These are phyloP conservation scores for Melaleuca quinquenervia DNA, from an alignment of 345 rosid species.

Conservation along the genomic window DNA sequence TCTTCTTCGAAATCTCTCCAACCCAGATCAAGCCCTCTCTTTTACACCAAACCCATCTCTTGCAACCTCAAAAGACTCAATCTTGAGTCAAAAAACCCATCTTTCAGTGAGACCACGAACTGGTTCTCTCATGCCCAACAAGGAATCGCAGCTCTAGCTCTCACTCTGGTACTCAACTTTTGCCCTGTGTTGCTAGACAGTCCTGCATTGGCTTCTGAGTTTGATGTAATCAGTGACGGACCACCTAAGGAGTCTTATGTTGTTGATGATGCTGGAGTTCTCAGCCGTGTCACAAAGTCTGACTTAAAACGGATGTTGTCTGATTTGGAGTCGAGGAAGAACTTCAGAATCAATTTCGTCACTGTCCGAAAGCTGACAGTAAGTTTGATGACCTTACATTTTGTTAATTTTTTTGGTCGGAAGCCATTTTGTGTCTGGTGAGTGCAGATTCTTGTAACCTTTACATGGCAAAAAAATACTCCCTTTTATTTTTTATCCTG, in stretches of 20 bases:
- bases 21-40: slow-evolving; percentile 25
- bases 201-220: slow-evolving; percentile 77
- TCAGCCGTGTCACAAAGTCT: slow-evolving; percentile 77
- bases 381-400: slow-evolving; percentile 9
- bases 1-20: slow-evolving; percentile 31
- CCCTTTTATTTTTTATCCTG: neutral
- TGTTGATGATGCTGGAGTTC: slow-evolving; percentile 90
- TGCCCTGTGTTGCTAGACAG: slow-evolving; percentile 39
- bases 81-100: slow-evolving; percentile 13
- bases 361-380: slow-evolving; percentile 94
- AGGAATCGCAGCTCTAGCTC: slow-evolving; percentile 72
- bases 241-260: slow-evolving; percentile 81
- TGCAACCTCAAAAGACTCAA: slow-evolving; percentile 29
- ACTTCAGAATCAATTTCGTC: slow-evolving; percentile 55
- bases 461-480: neutral
- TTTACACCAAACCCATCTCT: slow-evolving; percentile 24
- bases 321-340: slow-evolving; percentile 88
- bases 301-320: slow-evolving; percentile 78
- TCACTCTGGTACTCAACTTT: slow-evolving; percentile 72
- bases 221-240: slow-evolving; percentile 73
- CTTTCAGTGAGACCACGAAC: slow-evolving; percentile 15
- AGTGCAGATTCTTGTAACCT: neutral
- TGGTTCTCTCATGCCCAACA: slow-evolving; percentile 65
- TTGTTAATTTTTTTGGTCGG: neutral
- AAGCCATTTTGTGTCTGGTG: neutral